Conservation (phyloP, 2,329 filamentous ascomycete genomes). For the Colletotrichum aenigma region DNA sequence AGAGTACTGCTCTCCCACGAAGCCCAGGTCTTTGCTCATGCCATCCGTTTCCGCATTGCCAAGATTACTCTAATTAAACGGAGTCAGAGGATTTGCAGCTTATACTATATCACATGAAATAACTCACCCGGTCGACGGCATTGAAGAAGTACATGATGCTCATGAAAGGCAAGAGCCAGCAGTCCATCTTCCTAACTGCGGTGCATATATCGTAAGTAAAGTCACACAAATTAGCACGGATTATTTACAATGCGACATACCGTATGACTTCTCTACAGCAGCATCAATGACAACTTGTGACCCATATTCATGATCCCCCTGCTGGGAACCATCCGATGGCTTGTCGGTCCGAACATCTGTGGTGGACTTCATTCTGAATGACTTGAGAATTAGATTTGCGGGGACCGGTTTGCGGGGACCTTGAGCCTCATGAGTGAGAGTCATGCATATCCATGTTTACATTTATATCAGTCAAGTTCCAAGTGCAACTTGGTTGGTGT, state of each 20-base stretch:
- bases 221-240: background rate
- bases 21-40: constrained; percentile 37
- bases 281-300: background rate
- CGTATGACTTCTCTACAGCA: background rate
- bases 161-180: constrained; percentile 45
- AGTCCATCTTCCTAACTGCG: constrained; percentile 39
- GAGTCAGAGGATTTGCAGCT: background rate
- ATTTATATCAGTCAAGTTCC: background rate
- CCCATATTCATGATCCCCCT: background rate
- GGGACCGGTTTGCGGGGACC: background rate
- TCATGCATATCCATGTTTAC: background rate
- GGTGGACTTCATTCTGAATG: background rate
- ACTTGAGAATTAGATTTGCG: background rate
- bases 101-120: background rate
- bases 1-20: constrained; percentile 45
- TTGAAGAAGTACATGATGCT: constrained; percentile 37
- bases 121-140: constrained; percentile 19
- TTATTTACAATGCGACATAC: background rate
- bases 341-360: background rate
- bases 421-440: background rate
- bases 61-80: constrained; percentile 41
- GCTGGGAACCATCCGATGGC: background rate
- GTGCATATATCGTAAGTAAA: background rate
- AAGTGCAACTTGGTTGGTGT: background rate
- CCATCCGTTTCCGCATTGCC: constrained; percentile 56